These are phyloP conservation scores for Craterostigma plantagineum DNA, from an alignment of 257 asterid genomes.

Conservation along the genomic window DNA sequence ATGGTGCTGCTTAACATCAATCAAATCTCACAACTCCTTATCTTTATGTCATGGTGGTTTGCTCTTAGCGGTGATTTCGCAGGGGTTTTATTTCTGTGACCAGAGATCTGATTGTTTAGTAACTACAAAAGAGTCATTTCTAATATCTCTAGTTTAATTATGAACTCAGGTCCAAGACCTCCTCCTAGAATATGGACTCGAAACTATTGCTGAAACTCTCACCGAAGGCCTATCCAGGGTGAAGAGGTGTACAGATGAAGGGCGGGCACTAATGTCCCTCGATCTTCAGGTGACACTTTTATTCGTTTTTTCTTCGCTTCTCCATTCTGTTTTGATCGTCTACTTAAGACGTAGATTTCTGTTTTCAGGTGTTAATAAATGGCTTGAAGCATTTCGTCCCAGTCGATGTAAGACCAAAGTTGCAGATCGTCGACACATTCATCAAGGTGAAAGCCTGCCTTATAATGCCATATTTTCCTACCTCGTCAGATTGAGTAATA, in stretches of 20 bases:
- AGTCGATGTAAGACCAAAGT: conserved; percentile 62
- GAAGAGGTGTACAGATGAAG: conserved; percentile 94
- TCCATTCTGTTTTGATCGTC: background rate
- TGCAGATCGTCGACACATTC: conserved; percentile 76
- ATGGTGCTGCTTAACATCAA: too few species aligned
- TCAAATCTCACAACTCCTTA: too few species aligned
- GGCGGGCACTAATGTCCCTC: conserved; percentile 94
- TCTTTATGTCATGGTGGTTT: too few species aligned
- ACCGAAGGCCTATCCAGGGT: conserved; percentile 89
- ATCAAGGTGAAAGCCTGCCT: conserved; percentile 44
- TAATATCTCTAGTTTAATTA: too few species aligned
- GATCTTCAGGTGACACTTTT: conserved; percentile 68
- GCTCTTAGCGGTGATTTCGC: too few species aligned
- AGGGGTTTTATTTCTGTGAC: too few species aligned
- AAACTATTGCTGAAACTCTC: conserved; percentile 76
- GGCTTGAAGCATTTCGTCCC: conserved; percentile 90
- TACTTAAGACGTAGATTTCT: conserved; percentile 8
- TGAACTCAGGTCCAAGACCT: conserved; percentile 57
- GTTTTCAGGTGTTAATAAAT: conserved; percentile 68
- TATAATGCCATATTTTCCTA: background rate
- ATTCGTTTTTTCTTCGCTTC: too few species aligned
- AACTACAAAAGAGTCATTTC: too few species aligned
- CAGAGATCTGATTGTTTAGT: too few species aligned
- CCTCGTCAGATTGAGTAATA: background rate
- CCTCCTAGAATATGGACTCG: conserved; percentile 83